Evolutionary conservation across 1,139 yeast genomes (phyloP).

Genomic region (Scheffersomyces segobiensis): DNA sequence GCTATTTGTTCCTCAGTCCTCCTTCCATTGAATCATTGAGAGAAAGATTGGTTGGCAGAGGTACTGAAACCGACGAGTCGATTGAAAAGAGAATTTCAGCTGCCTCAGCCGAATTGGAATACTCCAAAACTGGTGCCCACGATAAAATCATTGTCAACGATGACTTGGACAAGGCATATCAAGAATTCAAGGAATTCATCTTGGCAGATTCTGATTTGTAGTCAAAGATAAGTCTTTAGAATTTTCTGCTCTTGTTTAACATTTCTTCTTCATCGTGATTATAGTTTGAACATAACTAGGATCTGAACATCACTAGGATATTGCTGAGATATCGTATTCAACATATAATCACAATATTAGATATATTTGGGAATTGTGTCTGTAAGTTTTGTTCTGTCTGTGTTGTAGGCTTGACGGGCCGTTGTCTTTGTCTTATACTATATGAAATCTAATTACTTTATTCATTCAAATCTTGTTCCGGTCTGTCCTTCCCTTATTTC

Average conservation of each 20-base stretch:
- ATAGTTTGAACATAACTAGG: neutral
- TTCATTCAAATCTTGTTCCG: no score
- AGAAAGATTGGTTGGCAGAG: slow-evolving; percentile 78
- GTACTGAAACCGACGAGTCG: slow-evolving; percentile 90
- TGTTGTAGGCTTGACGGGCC: no score
- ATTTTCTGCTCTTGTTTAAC: neutral
- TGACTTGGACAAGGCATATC: slow-evolving; percentile 85
- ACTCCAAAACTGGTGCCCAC: slow-evolving; percentile 87
- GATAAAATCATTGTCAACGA: slow-evolving; percentile 88
- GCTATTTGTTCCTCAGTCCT: slow-evolving; percentile 86
- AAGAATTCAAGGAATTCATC: slow-evolving; percentile 75
- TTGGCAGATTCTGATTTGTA: slow-evolving; percentile 24
- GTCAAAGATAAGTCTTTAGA: neutral
- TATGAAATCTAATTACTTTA: no score
- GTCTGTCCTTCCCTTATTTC: no score
- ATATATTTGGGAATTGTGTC: neutral
- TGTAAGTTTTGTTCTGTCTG: neutral
- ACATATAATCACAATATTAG: neutral
- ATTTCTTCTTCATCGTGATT: neutral
- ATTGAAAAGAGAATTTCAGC: slow-evolving; percentile 80
- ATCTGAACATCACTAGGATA: neutral
- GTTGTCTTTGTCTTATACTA: no score
- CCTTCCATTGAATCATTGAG: slow-evolving; percentile 81
- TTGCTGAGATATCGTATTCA: neutral
- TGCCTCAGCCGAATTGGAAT: slow-evolving; percentile 85